Percentiles rank a stretch among this genome's conserved stretches.
Evolutionary conservation across 2,329 filamentous ascomycete species (phyloP).

Genomic region (Trichoderma koningii): DNA sequence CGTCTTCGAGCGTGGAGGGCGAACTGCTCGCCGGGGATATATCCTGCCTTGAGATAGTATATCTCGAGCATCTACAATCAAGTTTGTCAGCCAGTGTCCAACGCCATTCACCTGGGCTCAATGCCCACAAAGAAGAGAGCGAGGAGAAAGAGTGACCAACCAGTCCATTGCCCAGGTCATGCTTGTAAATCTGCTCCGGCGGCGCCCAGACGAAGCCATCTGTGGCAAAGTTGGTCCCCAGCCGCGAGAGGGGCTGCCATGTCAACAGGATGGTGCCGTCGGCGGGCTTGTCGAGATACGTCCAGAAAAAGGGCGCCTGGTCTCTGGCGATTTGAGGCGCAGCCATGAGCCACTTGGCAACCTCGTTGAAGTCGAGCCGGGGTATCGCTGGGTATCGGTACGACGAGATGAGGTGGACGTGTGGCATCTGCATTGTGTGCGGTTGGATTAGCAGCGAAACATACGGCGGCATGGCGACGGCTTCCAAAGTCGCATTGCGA

Average conservation of each 20-base stretch:
- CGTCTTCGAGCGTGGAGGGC: constrained; percentile 79
- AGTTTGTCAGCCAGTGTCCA: background rate
- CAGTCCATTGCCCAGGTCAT: constrained; percentile 66
- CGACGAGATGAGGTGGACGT: constrained; percentile 86
- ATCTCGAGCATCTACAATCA: constrained; percentile 76
- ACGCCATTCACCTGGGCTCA: background rate
- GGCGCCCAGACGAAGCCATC: constrained; percentile 93
- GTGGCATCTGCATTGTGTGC: constrained; percentile 63
- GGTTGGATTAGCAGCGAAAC: constrained; percentile 30
- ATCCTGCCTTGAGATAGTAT: constrained; percentile 79
- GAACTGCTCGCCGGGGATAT: constrained; percentile 71
- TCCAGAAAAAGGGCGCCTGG: constrained; percentile 87
- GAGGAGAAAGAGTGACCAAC: constrained; percentile 45
- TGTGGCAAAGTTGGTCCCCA: constrained; percentile 75
- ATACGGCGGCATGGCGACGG: background rate
- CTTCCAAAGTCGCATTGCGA: background rate
- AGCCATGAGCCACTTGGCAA: constrained; percentile 79
- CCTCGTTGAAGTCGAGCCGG: constrained; percentile 71
- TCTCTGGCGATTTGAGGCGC: constrained; percentile 86
- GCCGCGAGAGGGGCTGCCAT: constrained; percentile 79
- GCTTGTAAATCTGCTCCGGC: constrained; percentile 73
- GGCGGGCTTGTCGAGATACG: constrained; percentile 78
- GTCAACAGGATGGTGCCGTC: constrained; percentile 82
- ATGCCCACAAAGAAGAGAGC: background rate
- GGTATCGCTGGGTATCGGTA: constrained; percentile 76